phyloP scores from a whole-genome alignment of 208 protist species.

The Leishmania gerbilli region DNA sequence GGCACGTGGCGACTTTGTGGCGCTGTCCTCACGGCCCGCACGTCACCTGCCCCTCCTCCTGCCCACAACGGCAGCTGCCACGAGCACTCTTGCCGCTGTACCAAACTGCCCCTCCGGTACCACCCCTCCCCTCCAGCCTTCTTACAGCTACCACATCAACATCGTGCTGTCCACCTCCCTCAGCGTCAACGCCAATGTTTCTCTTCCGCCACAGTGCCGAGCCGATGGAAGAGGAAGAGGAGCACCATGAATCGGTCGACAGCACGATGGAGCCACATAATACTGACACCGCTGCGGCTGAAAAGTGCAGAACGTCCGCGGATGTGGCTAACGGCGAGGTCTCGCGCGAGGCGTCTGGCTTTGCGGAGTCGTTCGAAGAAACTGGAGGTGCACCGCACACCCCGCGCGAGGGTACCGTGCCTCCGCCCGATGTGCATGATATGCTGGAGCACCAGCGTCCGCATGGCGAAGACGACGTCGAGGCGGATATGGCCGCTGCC shows the following conservation, averaged over 20 bases:
- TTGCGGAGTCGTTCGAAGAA: neutral
- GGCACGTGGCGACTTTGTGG: too few species aligned
- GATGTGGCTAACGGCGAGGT: neutral
- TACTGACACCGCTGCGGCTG: neutral
- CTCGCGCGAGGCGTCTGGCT: neutral
- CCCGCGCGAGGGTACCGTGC: slow-evolving; percentile 16
- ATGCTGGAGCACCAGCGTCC: neutral
- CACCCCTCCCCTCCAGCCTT: too few species aligned
- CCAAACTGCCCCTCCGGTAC: neutral
- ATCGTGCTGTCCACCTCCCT: neutral
- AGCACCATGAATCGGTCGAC: slow-evolving; percentile 12
- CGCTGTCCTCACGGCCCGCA: neutral
- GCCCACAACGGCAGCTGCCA: neutral
- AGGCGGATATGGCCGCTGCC: slow-evolving; percentile 8
- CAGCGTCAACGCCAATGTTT: neutral
- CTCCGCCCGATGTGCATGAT: slow-evolving; percentile 11
- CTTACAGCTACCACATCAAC: neutral
- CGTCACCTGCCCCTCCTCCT: neutral
- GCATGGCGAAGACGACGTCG: slow-evolving; percentile 7
- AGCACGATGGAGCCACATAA: slow-evolving; percentile 1
- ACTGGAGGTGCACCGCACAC: neutral
- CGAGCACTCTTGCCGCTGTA: neutral
- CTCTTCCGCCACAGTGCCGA: slow-evolving; percentile 26
- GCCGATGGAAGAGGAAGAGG: neutral
- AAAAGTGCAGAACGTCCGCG: neutral